phyloP scores from a whole-genome alignment of 1,139 yeast genomes.

The Suhomyces taliae region DNA sequence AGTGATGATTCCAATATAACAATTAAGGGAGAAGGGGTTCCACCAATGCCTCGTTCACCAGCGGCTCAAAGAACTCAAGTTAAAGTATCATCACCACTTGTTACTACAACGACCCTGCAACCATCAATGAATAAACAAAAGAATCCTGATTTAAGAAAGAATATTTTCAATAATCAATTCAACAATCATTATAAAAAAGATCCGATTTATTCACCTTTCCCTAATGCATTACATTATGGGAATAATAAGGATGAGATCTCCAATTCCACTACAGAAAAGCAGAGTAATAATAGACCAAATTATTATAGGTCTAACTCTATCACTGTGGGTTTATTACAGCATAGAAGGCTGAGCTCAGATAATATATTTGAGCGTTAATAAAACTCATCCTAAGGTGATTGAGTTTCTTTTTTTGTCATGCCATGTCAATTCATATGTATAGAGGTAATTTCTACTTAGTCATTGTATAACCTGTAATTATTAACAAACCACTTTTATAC shows the following conservation, averaged over 20 bases:
- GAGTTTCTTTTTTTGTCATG: too few species aligned
- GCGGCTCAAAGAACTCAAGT: not conserved
- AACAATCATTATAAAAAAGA: constrained; percentile 51
- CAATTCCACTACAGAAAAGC: constrained; percentile 22
- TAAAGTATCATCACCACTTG: constrained; percentile 20
- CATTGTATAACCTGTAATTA: not conserved
- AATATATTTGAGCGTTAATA: too few species aligned
- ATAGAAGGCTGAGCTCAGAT: constrained; percentile 11
- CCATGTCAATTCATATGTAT: not conserved
- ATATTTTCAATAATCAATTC: constrained; percentile 21
- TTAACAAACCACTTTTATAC: too few species aligned
- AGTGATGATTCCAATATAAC: constrained; percentile 24
- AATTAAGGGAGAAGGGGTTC: constrained; percentile 9
- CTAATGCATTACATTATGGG: constrained; percentile 42
- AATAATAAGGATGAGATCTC: constrained; percentile 31
- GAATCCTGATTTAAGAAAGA: constrained; percentile 2
- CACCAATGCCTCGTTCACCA: not conserved
- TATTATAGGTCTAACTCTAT: constrained; percentile 43
- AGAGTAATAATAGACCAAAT: constrained; percentile 26
- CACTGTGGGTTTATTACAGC: constrained; percentile 43
- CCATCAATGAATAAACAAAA: constrained; percentile 19
- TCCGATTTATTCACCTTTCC: constrained; percentile 39
- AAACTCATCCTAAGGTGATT: too few species aligned
- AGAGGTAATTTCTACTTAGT: too few species aligned
- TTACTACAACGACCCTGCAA: constrained; percentile 16